Conservation (phyloP, 345 rosid genomes). For the Raphanus raphanistrum region DNA sequence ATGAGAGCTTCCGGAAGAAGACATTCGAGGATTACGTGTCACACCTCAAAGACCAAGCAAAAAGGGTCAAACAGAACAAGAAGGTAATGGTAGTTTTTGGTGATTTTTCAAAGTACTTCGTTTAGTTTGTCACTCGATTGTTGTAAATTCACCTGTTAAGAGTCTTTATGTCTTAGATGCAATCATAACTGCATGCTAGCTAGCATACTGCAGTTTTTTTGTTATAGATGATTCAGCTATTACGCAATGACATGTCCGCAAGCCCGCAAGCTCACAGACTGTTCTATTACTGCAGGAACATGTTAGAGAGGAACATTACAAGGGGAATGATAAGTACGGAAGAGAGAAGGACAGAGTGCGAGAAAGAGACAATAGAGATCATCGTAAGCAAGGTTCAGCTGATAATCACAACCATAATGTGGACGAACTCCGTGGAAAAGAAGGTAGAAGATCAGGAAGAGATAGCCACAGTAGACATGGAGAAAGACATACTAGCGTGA, state of each 20-base stretch:
- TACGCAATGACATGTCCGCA: not conserved
- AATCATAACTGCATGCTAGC: conserved; percentile 10
- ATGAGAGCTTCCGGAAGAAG: conserved; percentile 64
- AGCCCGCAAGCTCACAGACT: conserved; percentile 6
- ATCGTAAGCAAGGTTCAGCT: conserved; percentile 49
- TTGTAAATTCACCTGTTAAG: conserved; percentile 5
- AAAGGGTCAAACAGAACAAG: conserved; percentile 59
- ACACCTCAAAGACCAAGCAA: conserved; percentile 66
- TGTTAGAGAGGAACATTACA: conserved; percentile 70
- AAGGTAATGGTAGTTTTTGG: conserved; percentile 49
- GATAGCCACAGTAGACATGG: conserved; percentile 59
- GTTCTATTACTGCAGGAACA: conserved; percentile 52
- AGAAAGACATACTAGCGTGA: conserved; percentile 56
- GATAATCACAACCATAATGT: conserved; percentile 47
- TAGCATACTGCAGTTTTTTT: conserved; percentile 16
- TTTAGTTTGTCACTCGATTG: conserved; percentile 5
- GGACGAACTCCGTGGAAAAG: conserved; percentile 45
- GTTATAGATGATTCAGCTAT: conserved; percentile 3
- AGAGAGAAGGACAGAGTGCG: conserved; percentile 67
- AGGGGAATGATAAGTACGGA: conserved; percentile 61
- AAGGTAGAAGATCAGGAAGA: conserved; percentile 58
- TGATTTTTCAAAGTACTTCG: not conserved
- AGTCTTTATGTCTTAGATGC: conserved; percentile 3
- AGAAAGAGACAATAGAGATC: conserved; percentile 62
- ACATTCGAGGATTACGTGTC: conserved; percentile 66